Conservation (phyloP, 106 monocot species). For the Narthecium ossifragum region DNA sequence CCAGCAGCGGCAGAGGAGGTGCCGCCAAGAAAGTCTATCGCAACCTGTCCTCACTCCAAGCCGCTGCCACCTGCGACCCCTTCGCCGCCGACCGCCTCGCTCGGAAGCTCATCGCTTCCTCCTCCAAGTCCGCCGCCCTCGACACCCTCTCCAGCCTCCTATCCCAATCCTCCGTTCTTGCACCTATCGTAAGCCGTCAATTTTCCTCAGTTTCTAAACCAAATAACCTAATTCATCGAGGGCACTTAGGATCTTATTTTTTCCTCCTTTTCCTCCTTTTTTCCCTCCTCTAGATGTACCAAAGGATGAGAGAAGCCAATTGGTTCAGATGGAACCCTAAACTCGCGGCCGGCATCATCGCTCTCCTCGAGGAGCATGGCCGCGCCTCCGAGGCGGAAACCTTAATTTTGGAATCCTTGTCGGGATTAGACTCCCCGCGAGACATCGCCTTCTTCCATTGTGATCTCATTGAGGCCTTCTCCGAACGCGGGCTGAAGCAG, state of each 20-base stretch:
- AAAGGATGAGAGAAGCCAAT: slow-evolving; percentile 23
- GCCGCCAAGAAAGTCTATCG: slow-evolving; percentile 35
- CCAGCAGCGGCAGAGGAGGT: not conserved
- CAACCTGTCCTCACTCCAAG: slow-evolving; percentile 44
- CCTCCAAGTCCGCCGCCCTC: slow-evolving; percentile 60
- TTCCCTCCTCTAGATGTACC: slow-evolving; percentile 34
- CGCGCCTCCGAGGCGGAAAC: slow-evolving; percentile 27
- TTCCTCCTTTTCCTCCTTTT: too few relatives aligned
- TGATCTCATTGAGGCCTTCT: slow-evolving; percentile 57
- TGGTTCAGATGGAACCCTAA: slow-evolving; percentile 80
- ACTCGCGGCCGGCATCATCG: slow-evolving; percentile 41
- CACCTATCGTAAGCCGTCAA: slow-evolving; percentile 25
- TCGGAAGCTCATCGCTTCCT: slow-evolving; percentile 51
- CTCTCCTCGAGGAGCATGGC: slow-evolving; percentile 45
- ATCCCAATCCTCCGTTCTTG: slow-evolving; percentile 39
- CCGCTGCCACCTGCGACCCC: slow-evolving; percentile 28
- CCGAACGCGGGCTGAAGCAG: slow-evolving; percentile 22
- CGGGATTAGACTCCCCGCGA: slow-evolving; percentile 18
- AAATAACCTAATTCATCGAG: not conserved
- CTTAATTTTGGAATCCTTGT: slow-evolving; percentile 38
- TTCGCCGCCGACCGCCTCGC: slow-evolving; percentile 41
- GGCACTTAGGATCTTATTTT: too few relatives aligned
- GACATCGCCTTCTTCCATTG: slow-evolving; percentile 56
- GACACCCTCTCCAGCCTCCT: slow-evolving; percentile 63
- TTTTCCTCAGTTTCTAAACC: not conserved